Percentiles rank a stretch among this genome's conserved stretches.
phyloP scores from a whole-genome alignment of 768 basidiomycete species.

The Cystofilobasidium macerans region DNA sequence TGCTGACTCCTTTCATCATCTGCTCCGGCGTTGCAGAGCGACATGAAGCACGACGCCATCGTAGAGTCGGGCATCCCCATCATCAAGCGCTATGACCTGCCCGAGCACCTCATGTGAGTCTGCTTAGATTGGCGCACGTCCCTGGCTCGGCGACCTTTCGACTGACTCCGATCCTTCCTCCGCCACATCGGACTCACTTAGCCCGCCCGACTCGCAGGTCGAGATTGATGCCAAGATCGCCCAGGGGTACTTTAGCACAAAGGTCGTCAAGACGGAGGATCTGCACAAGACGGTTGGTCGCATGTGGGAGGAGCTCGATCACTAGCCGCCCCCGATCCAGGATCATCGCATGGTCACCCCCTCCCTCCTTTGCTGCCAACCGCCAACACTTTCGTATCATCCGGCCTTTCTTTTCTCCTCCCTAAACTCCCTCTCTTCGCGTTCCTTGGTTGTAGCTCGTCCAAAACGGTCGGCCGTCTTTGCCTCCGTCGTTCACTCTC shows the following conservation, averaged over 20 bases:
- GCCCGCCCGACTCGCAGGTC: constrained; percentile 61
- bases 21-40: constrained; percentile 16
- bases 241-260: constrained; percentile 80
- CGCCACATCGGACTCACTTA: no score
- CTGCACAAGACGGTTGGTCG: constrained; percentile 74
- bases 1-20: not conserved
- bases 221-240: constrained; percentile 48
- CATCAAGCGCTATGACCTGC: constrained; percentile 42
- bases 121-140: not conserved
- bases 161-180: not conserved
- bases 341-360: no score
- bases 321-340: no score
- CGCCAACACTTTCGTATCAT: no score
- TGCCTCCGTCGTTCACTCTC: no score
- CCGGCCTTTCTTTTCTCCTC: no score
- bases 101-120: constrained; percentile 61
- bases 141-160: not conserved
- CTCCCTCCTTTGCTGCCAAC: no score
- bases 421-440: no score
- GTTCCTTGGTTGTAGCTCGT: no score
- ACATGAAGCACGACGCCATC: constrained; percentile 88
- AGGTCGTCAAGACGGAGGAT: constrained; percentile 48
- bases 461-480: no score
- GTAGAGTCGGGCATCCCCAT: constrained; percentile 80
- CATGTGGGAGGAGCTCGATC: constrained; percentile 61